Evolutionary conservation across 2,329 filamentous ascomycete species (phyloP).

Genomic region (Apiospora hydei): DNA sequence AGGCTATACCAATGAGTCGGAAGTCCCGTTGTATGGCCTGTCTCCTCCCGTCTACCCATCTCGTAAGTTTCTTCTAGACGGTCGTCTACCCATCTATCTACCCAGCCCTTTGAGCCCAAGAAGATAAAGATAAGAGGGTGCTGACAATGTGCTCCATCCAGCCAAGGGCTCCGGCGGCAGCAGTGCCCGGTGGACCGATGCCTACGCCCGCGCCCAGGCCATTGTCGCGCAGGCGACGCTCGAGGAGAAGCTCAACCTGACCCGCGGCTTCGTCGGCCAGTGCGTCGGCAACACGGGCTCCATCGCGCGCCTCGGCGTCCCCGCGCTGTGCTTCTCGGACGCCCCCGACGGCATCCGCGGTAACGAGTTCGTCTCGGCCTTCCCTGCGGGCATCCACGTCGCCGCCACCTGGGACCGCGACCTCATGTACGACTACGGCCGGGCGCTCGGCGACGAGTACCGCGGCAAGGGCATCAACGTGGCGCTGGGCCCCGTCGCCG

Average conservation of each 20-base stretch:
- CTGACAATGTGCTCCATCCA: constrained; percentile 45
- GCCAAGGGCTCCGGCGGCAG: constrained; percentile 64
- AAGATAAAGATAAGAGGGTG: constrained; percentile 24
- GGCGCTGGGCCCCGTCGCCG: constrained; percentile 64
- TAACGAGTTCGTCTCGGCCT: constrained; percentile 55
- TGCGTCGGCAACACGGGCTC: constrained; percentile 54
- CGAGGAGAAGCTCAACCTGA: constrained; percentile 69
- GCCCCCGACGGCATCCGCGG: constrained; percentile 44
- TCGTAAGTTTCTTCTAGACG: constrained; percentile 47
- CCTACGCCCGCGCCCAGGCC: constrained; percentile 70
- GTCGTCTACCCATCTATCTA: no score
- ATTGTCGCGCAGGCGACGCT: constrained; percentile 78
- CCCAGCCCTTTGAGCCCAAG: background rate
- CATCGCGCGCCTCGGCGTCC: constrained; percentile 50
- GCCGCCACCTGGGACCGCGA: constrained; percentile 67
- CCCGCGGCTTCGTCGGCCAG: constrained; percentile 33
- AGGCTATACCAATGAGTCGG: constrained; percentile 31
- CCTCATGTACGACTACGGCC: constrained; percentile 48
- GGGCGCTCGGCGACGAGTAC: constrained; percentile 45
- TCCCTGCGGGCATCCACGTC: constrained; percentile 68
- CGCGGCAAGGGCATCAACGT: constrained; percentile 45
- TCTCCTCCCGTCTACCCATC: constrained; percentile 60
- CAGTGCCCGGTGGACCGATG: constrained; percentile 63
- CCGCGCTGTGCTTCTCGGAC: constrained; percentile 50
- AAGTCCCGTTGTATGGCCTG: constrained; percentile 57